Base-by-base conservation (phyloP, 2,329 filamentous ascomycete genomes). In the Claviceps capensis region DNA sequence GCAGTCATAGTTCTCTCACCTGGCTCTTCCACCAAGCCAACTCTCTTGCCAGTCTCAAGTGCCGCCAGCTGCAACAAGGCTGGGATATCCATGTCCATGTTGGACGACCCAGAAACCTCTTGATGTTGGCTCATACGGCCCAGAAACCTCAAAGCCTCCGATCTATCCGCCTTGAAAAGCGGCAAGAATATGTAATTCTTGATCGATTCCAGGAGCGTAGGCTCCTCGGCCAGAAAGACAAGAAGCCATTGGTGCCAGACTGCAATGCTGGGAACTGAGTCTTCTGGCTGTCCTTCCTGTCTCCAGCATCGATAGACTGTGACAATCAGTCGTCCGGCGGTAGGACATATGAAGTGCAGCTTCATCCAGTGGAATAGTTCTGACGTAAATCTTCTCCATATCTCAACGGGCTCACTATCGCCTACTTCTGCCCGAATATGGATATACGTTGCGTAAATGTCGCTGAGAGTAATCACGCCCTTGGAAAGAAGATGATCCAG, bases 31-130 rank as follows among this genome's bases (percentile, higher is more conserved):
- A 88, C 79, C 17, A 87, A 67, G 1, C 83, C 83, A 40, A 77
- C 70, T 60, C 84, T 85, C 65, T 87, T 88, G 14, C 82, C 85
- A 16, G 81, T 76, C 56, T 87, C 82, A 44, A 88, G 69, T n/a
- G 82, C 77, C 45, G 82, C 76, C 43, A 88, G 72, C 56, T 82
- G 78, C 9, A 88, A 66, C 44, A 82, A 69, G 0, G 78, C 75
- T 49, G 79, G 73, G 14, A 72, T 67, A 50, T 79, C 72, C 26
- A 78, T 65, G 19, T 73, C 70, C 50, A 70, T 65, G 37, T 63
- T 69, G 45, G 67, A 67, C 42, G 71, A 71, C 54, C 67, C 72
- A 52, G 66, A 71, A 13, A 75, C 63, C n/a, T 72, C 65, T 50
- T 70, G 71, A 5, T 74, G 63, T 14, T 72, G 67, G n/a, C 75